Conservation (phyloP, 1,284 basidiomycete species). For the Sutorius eximius region DNA sequence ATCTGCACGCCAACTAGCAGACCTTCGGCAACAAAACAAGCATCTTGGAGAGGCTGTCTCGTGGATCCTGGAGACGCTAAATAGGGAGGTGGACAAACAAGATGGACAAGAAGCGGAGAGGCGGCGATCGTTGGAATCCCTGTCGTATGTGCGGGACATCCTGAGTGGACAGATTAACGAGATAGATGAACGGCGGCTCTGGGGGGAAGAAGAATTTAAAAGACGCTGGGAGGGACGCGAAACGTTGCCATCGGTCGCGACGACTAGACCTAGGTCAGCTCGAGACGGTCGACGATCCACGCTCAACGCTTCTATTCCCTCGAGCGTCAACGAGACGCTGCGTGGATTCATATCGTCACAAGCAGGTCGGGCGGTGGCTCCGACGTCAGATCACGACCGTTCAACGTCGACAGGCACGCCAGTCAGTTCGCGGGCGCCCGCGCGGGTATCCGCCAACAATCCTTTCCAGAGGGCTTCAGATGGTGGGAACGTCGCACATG, state of each 20-base stretch:
- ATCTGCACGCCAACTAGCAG: conserved; percentile 59
- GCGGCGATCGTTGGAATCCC: conserved; percentile 67
- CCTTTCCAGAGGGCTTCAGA: conserved; percentile 27
- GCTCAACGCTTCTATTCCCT: conserved; percentile 9
- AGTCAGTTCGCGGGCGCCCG: conserved; percentile 32
- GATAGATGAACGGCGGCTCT: conserved; percentile 64
- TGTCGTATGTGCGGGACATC: conserved; percentile 74
- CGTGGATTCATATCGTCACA: conserved; percentile 26
- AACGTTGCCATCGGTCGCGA: conserved; percentile 2
- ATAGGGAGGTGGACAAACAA: conserved; percentile 43
- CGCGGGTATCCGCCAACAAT: conserved; percentile 33
- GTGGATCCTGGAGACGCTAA: conserved; percentile 70
- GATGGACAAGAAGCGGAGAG: conserved; percentile 47
- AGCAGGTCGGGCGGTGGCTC: conserved; percentile 17
- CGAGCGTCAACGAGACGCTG: conserved; percentile 25
- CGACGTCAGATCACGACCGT: conserved; percentile 56
- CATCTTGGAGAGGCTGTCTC: conserved; percentile 63
- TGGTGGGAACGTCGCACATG: conserved; percentile 1
- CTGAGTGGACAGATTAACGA: conserved; percentile 52
- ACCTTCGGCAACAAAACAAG: conserved; percentile 54
- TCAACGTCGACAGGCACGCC: conserved; percentile 47
- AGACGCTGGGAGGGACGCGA: conserved; percentile 32
- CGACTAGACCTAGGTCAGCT: conserved; percentile 10
- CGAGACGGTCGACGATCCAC: conserved; percentile 19
- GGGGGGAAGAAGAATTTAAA: conserved; percentile 52